Conservation (phyloP, 768 basidiomycete species). For the Asterophora parasitica region DNA sequence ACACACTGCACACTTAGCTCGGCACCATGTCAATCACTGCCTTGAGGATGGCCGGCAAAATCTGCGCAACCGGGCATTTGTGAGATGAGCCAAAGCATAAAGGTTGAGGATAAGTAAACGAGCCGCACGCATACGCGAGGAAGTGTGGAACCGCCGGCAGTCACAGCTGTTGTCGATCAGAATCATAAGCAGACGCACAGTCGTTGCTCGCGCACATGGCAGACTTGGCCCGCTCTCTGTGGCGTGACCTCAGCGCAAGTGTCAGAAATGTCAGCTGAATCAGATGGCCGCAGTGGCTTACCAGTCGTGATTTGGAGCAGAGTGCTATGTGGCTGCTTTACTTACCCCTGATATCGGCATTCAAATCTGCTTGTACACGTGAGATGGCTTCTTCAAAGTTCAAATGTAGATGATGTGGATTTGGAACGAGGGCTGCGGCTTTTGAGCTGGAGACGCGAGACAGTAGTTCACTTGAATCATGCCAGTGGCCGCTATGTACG, state of each 20-base stretch:
- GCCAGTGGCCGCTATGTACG: too few relatives aligned
- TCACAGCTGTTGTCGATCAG: slow-evolving; percentile 1
- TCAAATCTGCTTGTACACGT: neutral
- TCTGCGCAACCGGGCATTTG: neutral
- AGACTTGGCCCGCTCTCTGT: too few relatives aligned
- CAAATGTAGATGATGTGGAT: neutral
- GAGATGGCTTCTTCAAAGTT: too few relatives aligned
- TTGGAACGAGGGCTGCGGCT: neutral
- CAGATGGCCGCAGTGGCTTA: neutral
- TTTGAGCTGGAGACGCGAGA: neutral
- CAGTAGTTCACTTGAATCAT: neutral
- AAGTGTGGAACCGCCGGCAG: slow-evolving; percentile 1
- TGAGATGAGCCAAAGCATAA: neutral
- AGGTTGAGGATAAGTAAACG: neutral
- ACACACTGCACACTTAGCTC: neutral
- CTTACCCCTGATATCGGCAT: neutral
- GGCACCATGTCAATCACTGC: neutral
- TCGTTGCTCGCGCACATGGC: neutral
- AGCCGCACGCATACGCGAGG: neutral
- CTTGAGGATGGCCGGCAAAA: neutral
- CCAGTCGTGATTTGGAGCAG: neutral
- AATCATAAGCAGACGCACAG: neutral
- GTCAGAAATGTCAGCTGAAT: neutral
- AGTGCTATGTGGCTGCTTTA: neutral
- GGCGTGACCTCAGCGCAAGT: neutral